These are phyloP conservation scores for Russula abietina DNA, from an alignment of 768 basidiomycete species.

Conservation along the genomic window DNA sequence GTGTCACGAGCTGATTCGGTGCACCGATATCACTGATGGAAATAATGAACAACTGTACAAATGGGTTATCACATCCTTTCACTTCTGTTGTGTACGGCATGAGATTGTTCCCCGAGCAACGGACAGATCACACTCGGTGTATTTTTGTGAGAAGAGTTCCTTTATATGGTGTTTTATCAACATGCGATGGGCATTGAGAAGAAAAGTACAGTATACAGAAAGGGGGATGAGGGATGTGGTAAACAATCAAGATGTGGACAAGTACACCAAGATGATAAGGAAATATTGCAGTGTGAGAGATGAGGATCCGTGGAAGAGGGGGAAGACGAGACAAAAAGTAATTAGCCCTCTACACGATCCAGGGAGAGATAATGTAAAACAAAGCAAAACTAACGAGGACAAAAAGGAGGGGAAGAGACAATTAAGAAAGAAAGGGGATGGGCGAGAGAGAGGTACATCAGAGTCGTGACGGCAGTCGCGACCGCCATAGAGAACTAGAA, in stretches of 20 bases:
- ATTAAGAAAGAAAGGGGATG: background rate
- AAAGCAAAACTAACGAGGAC: background rate
- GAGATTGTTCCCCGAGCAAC: background rate
- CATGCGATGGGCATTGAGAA: background rate
- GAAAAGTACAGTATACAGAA: constrained; percentile 16
- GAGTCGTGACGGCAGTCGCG: constrained; percentile 7
- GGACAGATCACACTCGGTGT: background rate
- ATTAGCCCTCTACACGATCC: constrained; percentile 14
- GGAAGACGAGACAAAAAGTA: background rate
- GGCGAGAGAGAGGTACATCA: constrained; percentile 1
- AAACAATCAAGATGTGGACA: constrained; percentile 12
- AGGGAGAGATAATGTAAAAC: constrained; percentile 2
- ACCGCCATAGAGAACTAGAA: background rate
- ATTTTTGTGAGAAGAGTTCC: background rate
- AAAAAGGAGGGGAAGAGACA: background rate
- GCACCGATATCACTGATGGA: constrained; percentile 17
- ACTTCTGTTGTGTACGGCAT: background rate
- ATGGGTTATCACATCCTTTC: constrained; percentile 5
- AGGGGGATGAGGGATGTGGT: constrained; percentile 12
- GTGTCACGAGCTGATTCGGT: constrained; percentile 3
- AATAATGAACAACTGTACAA: constrained; percentile 10
- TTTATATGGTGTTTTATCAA: background rate
- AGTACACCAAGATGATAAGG: constrained; percentile 19
- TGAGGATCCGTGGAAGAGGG: constrained; percentile 1
- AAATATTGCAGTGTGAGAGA: constrained; percentile 11